Conservation (phyloP, 164 flowering plant species). For the Platanus orientalis region DNA sequence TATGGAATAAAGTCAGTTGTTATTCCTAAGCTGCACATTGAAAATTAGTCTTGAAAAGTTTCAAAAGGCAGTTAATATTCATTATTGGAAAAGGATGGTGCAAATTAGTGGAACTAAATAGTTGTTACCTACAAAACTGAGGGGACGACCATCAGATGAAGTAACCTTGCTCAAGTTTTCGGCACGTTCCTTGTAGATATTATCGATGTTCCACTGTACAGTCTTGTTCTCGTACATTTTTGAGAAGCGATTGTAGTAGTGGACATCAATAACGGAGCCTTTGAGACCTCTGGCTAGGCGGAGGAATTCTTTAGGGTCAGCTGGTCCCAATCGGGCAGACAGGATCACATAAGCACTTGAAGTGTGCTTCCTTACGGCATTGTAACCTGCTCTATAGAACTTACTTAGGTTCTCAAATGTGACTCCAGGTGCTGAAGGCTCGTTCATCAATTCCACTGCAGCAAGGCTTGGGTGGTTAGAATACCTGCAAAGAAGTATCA, state of each 20-base stretch:
- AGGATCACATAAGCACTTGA: slow-evolving; percentile 46
- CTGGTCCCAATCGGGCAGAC: slow-evolving; percentile 36
- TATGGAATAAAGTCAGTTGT: too few relatives aligned
- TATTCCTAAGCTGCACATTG: too few relatives aligned
- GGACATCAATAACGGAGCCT: slow-evolving; percentile 54
- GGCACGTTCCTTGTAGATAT: slow-evolving; percentile 36
- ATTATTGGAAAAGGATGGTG: too few relatives aligned
- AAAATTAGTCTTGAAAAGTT: too few relatives aligned
- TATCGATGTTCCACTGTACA: slow-evolving; percentile 57
- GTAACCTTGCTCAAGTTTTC: slow-evolving; percentile 31
- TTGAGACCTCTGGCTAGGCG: slow-evolving; percentile 36
- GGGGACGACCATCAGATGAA: slow-evolving; percentile 63
- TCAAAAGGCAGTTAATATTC: too few relatives aligned
- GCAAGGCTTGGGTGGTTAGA: slow-evolving; percentile 46
- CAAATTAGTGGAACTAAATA: too few relatives aligned
- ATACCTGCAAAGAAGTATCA: slow-evolving; percentile 28
- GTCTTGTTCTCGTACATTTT: slow-evolving; percentile 30
- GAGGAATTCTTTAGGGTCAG: slow-evolving; percentile 45
- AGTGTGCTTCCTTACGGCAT: slow-evolving; percentile 51
- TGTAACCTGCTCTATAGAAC: slow-evolving; percentile 54
- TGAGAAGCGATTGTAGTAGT: slow-evolving; percentile 51
- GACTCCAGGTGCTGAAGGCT: slow-evolving; percentile 52
- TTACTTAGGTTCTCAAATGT: slow-evolving; percentile 37
- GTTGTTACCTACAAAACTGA: slow-evolving; percentile 59
- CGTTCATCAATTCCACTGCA: slow-evolving; percentile 68